Evolutionary conservation across 495 filamentous ascomycete genomes (phyloP), one percentile per base, ranked within the genome.

Genomic region (Podospora tetraspora): DNA sequence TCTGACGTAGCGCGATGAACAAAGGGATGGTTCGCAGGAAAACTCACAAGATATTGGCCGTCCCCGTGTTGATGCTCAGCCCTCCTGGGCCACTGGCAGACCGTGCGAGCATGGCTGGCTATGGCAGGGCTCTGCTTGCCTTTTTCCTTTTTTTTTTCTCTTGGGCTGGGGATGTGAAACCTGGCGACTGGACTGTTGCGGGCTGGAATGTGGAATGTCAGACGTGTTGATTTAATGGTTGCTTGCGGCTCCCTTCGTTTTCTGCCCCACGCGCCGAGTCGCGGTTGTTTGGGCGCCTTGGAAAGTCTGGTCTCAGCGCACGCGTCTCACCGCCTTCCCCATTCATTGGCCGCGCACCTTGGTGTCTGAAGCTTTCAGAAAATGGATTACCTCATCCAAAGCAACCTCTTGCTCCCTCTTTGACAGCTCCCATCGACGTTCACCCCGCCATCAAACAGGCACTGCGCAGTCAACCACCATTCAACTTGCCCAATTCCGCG

Each of bases 51-150:
- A 90, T 83, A 79, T 90, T 91, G 66, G 89, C 86, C 43, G 87
- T 83, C 59, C 81, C 85, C n/a, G 91, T 95, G 75, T 92, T 94
- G 75, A 95, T 91, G 67, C 87, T 91, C 65, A 94, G 82, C 65
- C 87, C 89, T 22, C 82, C 85, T 25, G 89, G 85, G 69, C 88
- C 85, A 79, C 90, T 92, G 58, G 86, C 82, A 56, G 88, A 88
- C 73, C 86, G 82, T 68, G 80, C 79, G 60, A 86, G 76, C 66
- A 81, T 77, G 83, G 84, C 85, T 29, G 25, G 84, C 85, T 30
- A 25, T 70, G 71, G 60, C 43, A 61, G 69, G 73, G 52, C 24
- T 56, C 16, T 59, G 30, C 32, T n/a, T 52, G 43, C 37, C 32
- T 43, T 3, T 43, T 43, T 37, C 4, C 16, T 2, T n/a, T n/a